A percentile compares a stretch with the other conserved stretches of the same genome.
phyloP scores from a whole-genome alignment of 2,329 filamentous ascomycete genomes.

The Venturia asperata region DNA sequence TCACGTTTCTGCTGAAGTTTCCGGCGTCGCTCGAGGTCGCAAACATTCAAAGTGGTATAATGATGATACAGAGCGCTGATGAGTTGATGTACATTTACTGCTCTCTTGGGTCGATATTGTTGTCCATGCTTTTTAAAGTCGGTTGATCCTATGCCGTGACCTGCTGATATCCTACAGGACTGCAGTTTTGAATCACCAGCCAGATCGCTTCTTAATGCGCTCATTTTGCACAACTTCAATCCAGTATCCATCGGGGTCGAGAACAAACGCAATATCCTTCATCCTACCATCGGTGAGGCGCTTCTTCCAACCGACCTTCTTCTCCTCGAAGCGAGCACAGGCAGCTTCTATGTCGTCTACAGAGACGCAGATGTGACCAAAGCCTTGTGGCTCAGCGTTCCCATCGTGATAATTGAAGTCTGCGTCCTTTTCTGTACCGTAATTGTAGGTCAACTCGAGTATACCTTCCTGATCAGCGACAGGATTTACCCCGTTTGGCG shows the following conservation, averaged over 20 bases:
- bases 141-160: neutral
- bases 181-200: conserved; percentile 29
- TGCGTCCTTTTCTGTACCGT: conserved; percentile 76
- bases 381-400: conserved; percentile 85
- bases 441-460: conserved; percentile 82
- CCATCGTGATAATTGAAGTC: conserved; percentile 85
- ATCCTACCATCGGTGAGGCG: conserved; percentile 81
- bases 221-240: conserved; percentile 73
- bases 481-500: conserved; percentile 50
- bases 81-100: neutral
- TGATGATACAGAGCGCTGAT: neutral
- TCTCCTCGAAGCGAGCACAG: conserved; percentile 75
- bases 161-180: neutral
- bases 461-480: conserved; percentile 70
- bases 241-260: conserved; percentile 79
- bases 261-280: conserved; percentile 87
- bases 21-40: neutral
- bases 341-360: conserved; percentile 87
- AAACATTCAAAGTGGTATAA: neutral
- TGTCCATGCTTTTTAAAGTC: neutral
- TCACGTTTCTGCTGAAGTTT: neutral
- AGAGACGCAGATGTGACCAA: conserved; percentile 82
- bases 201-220: conserved; percentile 44
- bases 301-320: conserved; percentile 90
- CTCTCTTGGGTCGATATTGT: neutral